These are phyloP conservation scores for Nicotiana knightiana DNA, from an alignment of 257 asterid genomes.

Conservation along the genomic window DNA sequence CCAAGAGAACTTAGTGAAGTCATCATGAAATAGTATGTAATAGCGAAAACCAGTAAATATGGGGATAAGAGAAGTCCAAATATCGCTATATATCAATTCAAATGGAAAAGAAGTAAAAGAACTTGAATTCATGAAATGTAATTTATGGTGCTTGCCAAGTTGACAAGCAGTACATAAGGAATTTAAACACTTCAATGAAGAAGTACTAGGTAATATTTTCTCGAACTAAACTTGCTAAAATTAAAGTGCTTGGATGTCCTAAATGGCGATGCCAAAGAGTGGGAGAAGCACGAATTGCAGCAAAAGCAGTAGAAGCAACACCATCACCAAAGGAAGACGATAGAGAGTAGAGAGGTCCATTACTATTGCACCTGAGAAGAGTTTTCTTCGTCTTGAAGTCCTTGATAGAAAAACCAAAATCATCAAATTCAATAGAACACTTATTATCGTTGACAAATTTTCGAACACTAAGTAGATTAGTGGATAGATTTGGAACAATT, in stretches of 20 bases:
- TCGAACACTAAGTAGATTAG: neutral
- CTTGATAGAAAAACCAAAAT: neutral
- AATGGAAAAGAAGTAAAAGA: neutral
- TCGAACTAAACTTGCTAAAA: neutral
- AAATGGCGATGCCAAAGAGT: neutral
- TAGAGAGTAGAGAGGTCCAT: neutral
- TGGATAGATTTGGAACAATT: no score
- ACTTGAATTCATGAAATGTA: neutral
- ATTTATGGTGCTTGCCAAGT: neutral
- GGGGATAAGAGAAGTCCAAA: neutral
- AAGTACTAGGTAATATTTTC: neutral
- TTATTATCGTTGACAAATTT: no score
- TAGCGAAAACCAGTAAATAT: neutral
- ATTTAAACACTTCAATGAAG: neutral
- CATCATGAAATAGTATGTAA: neutral
- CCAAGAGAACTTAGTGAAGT: neutral
- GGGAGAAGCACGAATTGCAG: neutral
- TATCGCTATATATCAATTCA: no score
- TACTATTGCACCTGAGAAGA: no score
- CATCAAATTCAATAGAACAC: neutral
- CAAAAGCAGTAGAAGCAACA: neutral
- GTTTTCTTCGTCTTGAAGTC: neutral
- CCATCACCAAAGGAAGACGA: no score
- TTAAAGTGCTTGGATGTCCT: neutral
- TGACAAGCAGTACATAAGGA: no score